These are phyloP conservation scores for Pseudocercospora fijiensis DNA, from an alignment of 2,329 filamentous ascomycete genomes.

Conservation along the genomic window DNA sequence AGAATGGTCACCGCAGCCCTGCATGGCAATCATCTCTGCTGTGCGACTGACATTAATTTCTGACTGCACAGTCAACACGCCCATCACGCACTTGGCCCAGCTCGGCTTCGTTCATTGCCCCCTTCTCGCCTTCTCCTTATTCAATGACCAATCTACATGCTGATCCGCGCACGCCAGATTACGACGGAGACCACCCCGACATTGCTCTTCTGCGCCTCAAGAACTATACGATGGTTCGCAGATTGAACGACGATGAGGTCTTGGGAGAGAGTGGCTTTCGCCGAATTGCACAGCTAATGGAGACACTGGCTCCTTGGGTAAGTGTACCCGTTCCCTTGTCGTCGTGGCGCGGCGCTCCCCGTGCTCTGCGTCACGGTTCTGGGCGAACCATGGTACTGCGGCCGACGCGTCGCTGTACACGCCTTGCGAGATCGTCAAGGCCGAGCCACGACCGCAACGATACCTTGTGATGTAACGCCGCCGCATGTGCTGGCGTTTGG, in stretches of 20 bases:
- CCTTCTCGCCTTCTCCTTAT: not conserved
- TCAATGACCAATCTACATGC: not conserved
- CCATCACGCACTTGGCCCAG: not conserved
- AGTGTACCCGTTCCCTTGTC: not conserved
- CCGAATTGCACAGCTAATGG: conserved; percentile 54
- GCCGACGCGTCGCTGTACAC: not conserved
- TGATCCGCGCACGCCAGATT: conserved; percentile 58
- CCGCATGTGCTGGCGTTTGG: not conserved
- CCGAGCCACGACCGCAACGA: not conserved
- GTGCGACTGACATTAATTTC: not conserved
- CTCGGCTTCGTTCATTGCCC: not conserved
- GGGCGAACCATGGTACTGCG: conserved; percentile 10
- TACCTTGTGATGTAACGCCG: too few relatives aligned
- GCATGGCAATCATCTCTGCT: not conserved
- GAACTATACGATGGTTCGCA: conserved; percentile 71
- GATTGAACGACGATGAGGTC: conserved; percentile 66
- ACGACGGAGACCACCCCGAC: conserved; percentile 69
- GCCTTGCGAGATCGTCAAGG: not conserved
- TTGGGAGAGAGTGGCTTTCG: conserved; percentile 62
- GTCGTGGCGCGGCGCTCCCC: conserved; percentile 4
- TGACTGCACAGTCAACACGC: not conserved
- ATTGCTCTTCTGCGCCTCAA: conserved; percentile 77
- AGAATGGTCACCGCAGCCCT: not conserved
- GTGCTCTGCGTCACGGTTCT: not conserved
- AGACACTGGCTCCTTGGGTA: not conserved